phyloP scores from a whole-genome alignment of 129 eudicot species.

The Oenanthe sinensis region DNA sequence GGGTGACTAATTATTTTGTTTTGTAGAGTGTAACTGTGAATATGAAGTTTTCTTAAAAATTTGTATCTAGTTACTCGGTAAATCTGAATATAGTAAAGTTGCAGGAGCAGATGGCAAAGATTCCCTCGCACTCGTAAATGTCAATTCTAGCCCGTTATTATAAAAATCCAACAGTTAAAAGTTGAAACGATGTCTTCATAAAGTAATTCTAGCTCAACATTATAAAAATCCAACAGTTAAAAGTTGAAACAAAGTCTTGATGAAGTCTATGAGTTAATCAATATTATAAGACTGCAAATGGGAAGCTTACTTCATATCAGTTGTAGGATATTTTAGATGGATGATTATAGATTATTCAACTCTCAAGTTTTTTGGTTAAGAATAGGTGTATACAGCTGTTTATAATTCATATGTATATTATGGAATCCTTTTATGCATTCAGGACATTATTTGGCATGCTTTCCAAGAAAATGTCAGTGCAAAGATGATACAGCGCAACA shows the following conservation, averaged over 20 bases:
- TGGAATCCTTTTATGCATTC: neutral
- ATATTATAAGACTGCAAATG: neutral
- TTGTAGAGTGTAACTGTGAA: neutral
- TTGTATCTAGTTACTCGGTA: neutral
- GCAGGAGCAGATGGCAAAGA: neutral
- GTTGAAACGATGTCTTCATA: neutral
- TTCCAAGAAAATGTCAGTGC: constrained; percentile 28
- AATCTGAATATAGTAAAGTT: neutral
- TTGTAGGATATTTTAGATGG: neutral
- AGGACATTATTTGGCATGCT: constrained; percentile 37
- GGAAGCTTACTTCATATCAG: neutral
- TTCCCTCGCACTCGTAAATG: neutral
- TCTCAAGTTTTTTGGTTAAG: neutral
- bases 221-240: neutral
- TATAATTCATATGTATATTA: neutral
- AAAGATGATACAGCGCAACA: constrained; percentile 32
- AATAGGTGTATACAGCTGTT: neutral
- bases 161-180: neutral
- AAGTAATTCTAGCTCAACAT: neutral
- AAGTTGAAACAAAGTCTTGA: neutral
- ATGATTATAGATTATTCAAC: neutral
- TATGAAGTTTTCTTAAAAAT: neutral
- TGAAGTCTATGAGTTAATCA: neutral
- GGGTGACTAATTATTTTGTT: neutral
- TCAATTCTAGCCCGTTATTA: neutral